Evolutionary conservation across 129 eudicot species (phyloP).

Genomic region (Arctium minus): DNA sequence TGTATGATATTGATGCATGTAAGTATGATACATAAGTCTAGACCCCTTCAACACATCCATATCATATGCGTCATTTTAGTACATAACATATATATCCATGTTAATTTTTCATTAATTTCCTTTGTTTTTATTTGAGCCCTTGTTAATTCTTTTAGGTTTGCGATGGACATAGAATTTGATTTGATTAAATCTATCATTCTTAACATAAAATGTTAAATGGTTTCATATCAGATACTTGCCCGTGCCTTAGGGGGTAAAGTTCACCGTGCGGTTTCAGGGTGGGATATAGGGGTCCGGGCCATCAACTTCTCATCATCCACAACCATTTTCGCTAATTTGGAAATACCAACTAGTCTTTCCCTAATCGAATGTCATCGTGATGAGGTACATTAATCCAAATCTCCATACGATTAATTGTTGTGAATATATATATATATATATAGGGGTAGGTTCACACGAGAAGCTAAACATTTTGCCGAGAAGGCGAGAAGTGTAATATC

Average conservation of each 20-base stretch:
- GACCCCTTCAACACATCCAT: no score
- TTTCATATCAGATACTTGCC: slow-evolving; percentile 36
- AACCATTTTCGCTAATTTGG: slow-evolving; percentile 31
- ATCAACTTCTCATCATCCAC: slow-evolving; percentile 45
- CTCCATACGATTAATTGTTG: not conserved
- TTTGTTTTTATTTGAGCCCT: not conserved
- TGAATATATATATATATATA: not conserved
- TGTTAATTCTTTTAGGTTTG: not conserved
- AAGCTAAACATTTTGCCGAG: no score
- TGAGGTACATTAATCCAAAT: slow-evolving; percentile 38
- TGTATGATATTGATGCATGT: no score
- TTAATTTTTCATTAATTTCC: no score
- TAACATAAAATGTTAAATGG: not conserved
- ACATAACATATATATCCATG: not conserved
- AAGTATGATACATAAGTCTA: not conserved
- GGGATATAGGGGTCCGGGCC: slow-evolving; percentile 62
- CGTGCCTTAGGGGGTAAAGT: slow-evolving; percentile 72
- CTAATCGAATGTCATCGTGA: slow-evolving; percentile 72
- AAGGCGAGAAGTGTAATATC: no score
- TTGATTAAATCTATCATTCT: not conserved
- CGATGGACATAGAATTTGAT: not conserved
- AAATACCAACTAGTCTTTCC: slow-evolving; percentile 36
- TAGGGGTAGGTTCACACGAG: no score
- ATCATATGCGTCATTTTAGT: not conserved
- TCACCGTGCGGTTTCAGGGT: slow-evolving; percentile 51